Conservation (phyloP, 1,284 basidiomycete species). For the Neonothopanus nambi region DNA sequence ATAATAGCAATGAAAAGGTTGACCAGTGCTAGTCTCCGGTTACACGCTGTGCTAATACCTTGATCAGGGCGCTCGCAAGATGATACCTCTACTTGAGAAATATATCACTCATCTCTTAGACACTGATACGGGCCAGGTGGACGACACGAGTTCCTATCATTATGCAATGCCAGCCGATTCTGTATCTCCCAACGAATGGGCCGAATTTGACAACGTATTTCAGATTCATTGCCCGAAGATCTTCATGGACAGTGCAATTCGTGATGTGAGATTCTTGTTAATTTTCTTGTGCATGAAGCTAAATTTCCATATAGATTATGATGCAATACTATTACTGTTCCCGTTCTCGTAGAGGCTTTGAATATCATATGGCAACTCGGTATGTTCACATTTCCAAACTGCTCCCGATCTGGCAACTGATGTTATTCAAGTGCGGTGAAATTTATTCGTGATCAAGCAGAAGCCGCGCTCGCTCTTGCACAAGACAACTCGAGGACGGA, state of each 20-base stretch:
- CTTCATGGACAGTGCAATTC: slow-evolving; percentile 77
- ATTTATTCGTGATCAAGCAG: slow-evolving; percentile 81
- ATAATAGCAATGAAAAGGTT: slow-evolving; percentile 15
- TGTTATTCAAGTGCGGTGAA: slow-evolving; percentile 64
- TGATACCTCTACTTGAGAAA: slow-evolving; percentile 58
- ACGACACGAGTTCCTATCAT: slow-evolving; percentile 35
- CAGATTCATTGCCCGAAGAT: slow-evolving; percentile 89
- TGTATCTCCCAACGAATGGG: slow-evolving; percentile 72
- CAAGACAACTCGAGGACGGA: slow-evolving; percentile 33
- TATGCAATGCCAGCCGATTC: slow-evolving; percentile 70
- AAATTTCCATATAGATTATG: slow-evolving; percentile 56
- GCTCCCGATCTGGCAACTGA: slow-evolving; percentile 6
- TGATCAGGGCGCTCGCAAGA: slow-evolving; percentile 40
- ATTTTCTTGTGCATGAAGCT: slow-evolving; percentile 5
- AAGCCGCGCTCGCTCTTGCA: slow-evolving; percentile 35
- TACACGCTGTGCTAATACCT: neutral
- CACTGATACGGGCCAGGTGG: slow-evolving; percentile 35
- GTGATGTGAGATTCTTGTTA: slow-evolving; percentile 56
- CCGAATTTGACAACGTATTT: slow-evolving; percentile 87
- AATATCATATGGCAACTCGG: slow-evolving; percentile 89
- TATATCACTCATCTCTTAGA: slow-evolving; percentile 60
- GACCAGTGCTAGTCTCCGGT: neutral
- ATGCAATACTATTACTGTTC: slow-evolving; percentile 91
- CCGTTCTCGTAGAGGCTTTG: slow-evolving; percentile 71
- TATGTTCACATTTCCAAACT: too few species aligned